phyloP scores from a whole-genome alignment of 768 basidiomycete genomes.

The Mycena polygramma region DNA sequence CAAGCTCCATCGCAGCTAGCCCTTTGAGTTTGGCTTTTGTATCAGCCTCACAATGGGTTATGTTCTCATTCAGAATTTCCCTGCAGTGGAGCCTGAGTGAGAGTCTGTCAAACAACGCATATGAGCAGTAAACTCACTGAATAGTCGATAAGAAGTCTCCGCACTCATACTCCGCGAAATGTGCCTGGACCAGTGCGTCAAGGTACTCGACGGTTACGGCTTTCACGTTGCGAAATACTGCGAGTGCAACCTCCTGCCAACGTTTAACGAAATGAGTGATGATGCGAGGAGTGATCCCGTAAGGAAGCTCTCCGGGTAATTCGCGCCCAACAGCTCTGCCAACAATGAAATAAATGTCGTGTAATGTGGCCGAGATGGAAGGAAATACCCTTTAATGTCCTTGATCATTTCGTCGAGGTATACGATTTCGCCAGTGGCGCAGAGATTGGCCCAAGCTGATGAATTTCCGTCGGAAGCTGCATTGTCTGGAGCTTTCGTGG shows the following conservation, averaged over 20 bases:
- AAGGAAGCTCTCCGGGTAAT: conserved; percentile 27
- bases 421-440: conserved; percentile 24
- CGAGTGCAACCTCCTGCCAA: conserved; percentile 14
- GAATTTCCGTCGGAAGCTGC: background rate
- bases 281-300: conserved; percentile 18
- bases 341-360: conserved; percentile 2
- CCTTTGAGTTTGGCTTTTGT: conserved; percentile 17
- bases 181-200: conserved; percentile 11
- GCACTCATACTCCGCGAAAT: conserved; percentile 25
- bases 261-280: conserved; percentile 15
- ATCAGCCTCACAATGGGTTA: conserved; percentile 3
- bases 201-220: conserved; percentile 12
- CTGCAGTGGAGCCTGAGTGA: conserved; percentile 10
- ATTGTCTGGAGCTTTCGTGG: background rate
- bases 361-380: background rate
- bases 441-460: conserved; percentile 21
- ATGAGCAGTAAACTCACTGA: conserved; percentile 6
- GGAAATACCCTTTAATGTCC: conserved; percentile 17
- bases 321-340: conserved; percentile 13
- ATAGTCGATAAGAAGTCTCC: conserved; percentile 12
- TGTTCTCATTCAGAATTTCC: conserved; percentile 22
- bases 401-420: conserved; percentile 21
- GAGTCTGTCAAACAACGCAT: background rate
- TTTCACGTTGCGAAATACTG: conserved; percentile 8
- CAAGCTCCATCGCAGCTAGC: conserved; percentile 22